Percentiles rank a stretch among this genome's conserved stretches.
Conservation (phyloP, 179 eudicot species). For the Corrigiola litoralis region DNA sequence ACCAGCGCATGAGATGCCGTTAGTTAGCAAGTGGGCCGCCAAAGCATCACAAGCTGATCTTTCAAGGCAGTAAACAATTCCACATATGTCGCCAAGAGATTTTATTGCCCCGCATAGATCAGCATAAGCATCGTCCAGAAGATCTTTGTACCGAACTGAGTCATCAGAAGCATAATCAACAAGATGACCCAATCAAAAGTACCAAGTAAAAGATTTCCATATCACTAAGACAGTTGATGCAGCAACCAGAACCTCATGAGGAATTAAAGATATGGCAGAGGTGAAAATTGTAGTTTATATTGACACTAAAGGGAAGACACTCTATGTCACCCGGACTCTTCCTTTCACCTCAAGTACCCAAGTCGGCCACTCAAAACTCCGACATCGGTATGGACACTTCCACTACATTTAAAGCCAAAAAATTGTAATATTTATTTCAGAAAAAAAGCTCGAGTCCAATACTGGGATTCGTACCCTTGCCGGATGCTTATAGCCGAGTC, state of each 20-base stretch:
- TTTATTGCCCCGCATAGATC: constrained; percentile 69
- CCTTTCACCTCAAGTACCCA: too few relatives aligned
- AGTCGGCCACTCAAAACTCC: too few relatives aligned
- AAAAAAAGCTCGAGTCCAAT: too few relatives aligned
- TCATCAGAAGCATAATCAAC: constrained; percentile 21
- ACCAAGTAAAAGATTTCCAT: neutral
- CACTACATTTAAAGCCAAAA: too few relatives aligned
- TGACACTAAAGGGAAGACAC: neutral
- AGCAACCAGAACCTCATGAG: neutral
- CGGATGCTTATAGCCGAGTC: too few relatives aligned
- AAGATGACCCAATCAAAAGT: constrained; percentile 8
- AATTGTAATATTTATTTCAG: too few relatives aligned
- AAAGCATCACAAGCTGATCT: constrained; percentile 80
- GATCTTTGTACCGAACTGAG: constrained; percentile 94
- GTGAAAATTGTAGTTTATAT: neutral
- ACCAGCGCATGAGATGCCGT: constrained; percentile 87
- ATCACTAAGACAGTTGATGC: neutral
- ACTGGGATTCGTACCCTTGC: too few relatives aligned
- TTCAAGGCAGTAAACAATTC: constrained; percentile 92
- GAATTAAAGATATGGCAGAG: too few relatives aligned
- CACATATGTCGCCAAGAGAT: constrained; percentile 72
- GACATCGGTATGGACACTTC: neutral
- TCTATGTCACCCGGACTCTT: too few relatives aligned
- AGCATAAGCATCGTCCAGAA: constrained; percentile 64
- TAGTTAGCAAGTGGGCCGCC: constrained; percentile 61